phyloP scores from a whole-genome alignment of 768 basidiomycete species.

The Asterophora parasitica region DNA sequence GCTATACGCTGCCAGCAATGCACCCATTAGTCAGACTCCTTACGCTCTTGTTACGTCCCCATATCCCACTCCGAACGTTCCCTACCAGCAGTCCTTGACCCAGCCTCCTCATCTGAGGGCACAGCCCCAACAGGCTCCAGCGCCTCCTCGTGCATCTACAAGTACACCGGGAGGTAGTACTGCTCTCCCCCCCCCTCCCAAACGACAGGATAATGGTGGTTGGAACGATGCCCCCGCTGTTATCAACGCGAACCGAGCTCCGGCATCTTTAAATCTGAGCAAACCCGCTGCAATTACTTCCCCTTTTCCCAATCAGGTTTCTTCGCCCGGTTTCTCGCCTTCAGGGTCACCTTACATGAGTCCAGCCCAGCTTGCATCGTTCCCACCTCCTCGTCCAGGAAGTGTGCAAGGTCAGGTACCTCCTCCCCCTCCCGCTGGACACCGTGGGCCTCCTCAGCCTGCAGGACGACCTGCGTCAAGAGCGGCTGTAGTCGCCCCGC shows the following conservation, averaged over 20 bases:
- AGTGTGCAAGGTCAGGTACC: conserved; percentile 49
- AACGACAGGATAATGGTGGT: conserved; percentile 66
- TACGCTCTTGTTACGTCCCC: conserved; percentile 28
- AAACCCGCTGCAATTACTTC: conserved; percentile 77
- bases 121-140: conserved; percentile 34
- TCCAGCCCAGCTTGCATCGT: conserved; percentile 38
- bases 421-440: conserved; percentile 35
- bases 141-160: conserved; percentile 37
- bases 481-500: conserved; percentile 25
- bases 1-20: conserved; percentile 22
- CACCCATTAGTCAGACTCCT: conserved; percentile 17
- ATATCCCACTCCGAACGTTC: conserved; percentile 12
- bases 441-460: conserved; percentile 27
- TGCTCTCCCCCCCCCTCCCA: conserved; percentile 47
- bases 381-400: conserved; percentile 63
- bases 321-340: conserved; percentile 40
- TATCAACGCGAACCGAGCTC: conserved; percentile 42
- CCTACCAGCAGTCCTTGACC: conserved; percentile 25
- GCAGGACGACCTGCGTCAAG: conserved; percentile 27
- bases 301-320: conserved; percentile 75
- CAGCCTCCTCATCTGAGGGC: conserved; percentile 38
- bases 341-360: conserved; percentile 40
- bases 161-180: conserved; percentile 21
- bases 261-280: conserved; percentile 39
- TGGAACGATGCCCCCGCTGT: conserved; percentile 88